Base-by-base conservation (phyloP, 106 monocot genomes). In the Agapanthus africanus region DNA sequence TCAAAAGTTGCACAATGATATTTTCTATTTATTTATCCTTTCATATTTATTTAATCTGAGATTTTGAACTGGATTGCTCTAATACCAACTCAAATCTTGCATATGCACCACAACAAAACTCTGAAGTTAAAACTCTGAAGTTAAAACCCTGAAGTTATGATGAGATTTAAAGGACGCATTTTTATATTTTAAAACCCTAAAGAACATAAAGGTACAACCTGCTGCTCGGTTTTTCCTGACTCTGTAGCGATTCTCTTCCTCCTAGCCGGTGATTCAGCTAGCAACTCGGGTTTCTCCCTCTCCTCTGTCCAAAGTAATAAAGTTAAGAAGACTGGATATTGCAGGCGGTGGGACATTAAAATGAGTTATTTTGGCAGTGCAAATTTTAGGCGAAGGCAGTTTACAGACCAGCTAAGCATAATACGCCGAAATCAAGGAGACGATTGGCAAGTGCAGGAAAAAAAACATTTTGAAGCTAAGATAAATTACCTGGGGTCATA, bases 271-370 rank as follows among this genome's bases (percentile, higher is more conserved):
- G 91, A 95, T 82, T 91, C 88, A 68, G 95, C 95, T 57, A 95
- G 74, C 56, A 95, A 59, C 36, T 95, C 95, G 27, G 95, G 95
- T 72, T 91, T 95, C 72, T 95, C 91, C 35, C 91, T 81, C 75
- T 95, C 95, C 88, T 91, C 95, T 95, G 67, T 6, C 15, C 50
- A 50, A 52, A 36, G 40, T 23, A 28, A 47, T 11, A 62, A 11
- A 36, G 22, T 18, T n/a, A 35, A 36, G 1, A 59, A 31, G 6
- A 0, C 22, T 35, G 14, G 19, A 34, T 61, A 35, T 61, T n/a
- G 3, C 56, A 30, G 26, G 15, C 28, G 1, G 4, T 10, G 14
- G 22, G 50, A 21, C 50, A 50, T 50, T 56, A 56, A 25, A 56
- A 9, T 56, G 27, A 56, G 50, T 56, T 28, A 30, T 2, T 56